Evolutionary conservation across 1,284 basidiomycete species (phyloP).

Genomic region (Paramarasmius palmivorus): DNA sequence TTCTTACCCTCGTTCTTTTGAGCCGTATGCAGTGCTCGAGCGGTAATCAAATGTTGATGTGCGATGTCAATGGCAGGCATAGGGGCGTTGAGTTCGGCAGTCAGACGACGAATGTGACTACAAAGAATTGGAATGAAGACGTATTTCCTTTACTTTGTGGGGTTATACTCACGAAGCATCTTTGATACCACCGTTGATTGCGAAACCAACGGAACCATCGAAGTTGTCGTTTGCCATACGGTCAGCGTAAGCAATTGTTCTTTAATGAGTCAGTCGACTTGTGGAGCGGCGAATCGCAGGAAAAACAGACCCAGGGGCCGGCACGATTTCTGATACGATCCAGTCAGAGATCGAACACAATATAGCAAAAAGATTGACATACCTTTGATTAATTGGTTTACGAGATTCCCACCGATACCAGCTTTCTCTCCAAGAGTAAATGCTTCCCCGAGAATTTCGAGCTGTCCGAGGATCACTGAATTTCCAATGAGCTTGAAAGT

Average conservation of each 20-base stretch:
- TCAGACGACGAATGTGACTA: conserved; percentile 50
- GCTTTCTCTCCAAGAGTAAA: conserved; percentile 86
- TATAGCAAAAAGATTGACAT: conserved; percentile 13
- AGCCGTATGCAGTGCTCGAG: conserved; percentile 64
- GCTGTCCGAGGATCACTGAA: conserved; percentile 64
- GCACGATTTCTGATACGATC: conserved; percentile 49
- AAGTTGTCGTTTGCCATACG: conserved; percentile 76
- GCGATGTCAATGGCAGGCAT: conserved; percentile 81
- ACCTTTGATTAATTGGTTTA: conserved; percentile 64
- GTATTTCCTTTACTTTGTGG: not conserved
- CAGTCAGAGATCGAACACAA: conserved; percentile 16
- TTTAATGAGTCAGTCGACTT: conserved; percentile 21
- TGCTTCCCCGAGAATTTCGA: conserved; percentile 81
- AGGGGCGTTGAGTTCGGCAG: conserved; percentile 69
- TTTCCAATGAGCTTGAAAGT: conserved; percentile 84
- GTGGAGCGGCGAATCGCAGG: conserved; percentile 10
- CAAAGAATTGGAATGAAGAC: not conserved
- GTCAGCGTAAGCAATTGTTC: conserved; percentile 60
- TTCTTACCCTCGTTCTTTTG: conserved; percentile 46
- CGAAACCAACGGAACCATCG: conserved; percentile 79
- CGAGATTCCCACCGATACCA: conserved; percentile 68
- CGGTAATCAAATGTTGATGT: conserved; percentile 78
- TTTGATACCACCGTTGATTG: conserved; percentile 88
- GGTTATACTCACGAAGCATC: conserved; percentile 55
- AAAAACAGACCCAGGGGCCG: conserved; percentile 50